Base-by-base conservation (phyloP, 2,329 filamentous ascomycete genomes). In the Acrocalymma vagum region DNA sequence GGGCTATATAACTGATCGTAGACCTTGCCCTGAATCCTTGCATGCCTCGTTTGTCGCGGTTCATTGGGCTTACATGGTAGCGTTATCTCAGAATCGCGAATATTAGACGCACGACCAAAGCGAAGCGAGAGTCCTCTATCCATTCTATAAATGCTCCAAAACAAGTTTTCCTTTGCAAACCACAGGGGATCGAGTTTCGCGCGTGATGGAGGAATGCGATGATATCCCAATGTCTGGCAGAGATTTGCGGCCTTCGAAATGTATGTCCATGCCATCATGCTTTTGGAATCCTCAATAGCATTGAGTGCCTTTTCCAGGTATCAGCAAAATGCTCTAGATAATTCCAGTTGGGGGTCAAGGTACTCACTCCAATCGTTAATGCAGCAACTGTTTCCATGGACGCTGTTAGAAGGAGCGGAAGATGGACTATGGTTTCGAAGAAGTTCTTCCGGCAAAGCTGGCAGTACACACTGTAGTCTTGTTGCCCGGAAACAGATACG, bases 101-200 rank as follows among this genome's bases (percentile, higher is more conserved):
- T 58, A 11, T 49, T 62, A 2, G 71, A 68, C 7, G 58, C 53
- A 1, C 69, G 58, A 7, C 67, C 63, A 8, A 72, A 50, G 9
- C 71, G 58, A 10, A 73, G 47, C 3, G 70, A 69, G 3, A 73
- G 48, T 0, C 66, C 60, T 21, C 66, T 72, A 14, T 73, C 71
- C 5, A 72, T 46, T 8, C 45, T 55, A 25, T 67, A 69, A 5
- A 73, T 58, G 1, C 59, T 49, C 69, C 68, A 72, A 45, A 73
- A 73, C 0, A 73, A 41, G 25, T 45, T 42, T 17, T 53, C 39
- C 22, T 55, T 51, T 4, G 32, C 25, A 16, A 15, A 27, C 17
- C 36, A 40, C 9, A 17, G 23, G n/a, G 34, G 3, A 26, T 40
- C 14, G 37, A 15, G 32, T 7, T 49, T 43, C 3, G 1, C 4